Percentiles rank a stretch among this genome's conserved stretches.
phyloP scores from a whole-genome alignment of 306 rosid species.

The Lathyrus tuberosus region DNA sequence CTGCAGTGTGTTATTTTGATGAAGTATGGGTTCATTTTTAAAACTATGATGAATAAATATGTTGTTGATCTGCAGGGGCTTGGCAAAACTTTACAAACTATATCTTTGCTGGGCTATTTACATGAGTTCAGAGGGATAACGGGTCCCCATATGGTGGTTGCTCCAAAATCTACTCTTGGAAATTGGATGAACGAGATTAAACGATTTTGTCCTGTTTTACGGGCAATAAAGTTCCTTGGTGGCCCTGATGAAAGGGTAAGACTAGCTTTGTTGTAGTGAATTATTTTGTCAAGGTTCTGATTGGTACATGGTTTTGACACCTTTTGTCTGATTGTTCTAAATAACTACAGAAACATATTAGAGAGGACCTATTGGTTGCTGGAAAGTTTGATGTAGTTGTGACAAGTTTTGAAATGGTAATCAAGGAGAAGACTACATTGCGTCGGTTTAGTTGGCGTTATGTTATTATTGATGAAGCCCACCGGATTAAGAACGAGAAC shows the following conservation, averaged over 20 bases:
- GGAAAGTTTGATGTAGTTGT: constrained; percentile 96
- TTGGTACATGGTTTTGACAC: constrained; percentile 12
- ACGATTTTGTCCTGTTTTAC: constrained; percentile 87
- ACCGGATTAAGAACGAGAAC: constrained; percentile 95
- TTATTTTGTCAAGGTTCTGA: constrained; percentile 10
- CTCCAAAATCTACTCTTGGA: constrained; percentile 98
- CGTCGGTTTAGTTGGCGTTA: constrained; percentile 98
- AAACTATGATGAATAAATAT: constrained; percentile 8
- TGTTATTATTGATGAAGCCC: constrained; percentile 95
- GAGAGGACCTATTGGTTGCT: constrained; percentile 87
- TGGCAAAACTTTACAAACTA: constrained; percentile 96
- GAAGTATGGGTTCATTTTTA: constrained; percentile 12
- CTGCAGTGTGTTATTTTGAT: constrained; percentile 22
- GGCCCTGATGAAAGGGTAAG: constrained; percentile 95
- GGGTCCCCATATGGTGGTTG: constrained; percentile 99
- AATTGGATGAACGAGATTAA: constrained; percentile 99
- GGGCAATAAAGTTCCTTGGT: constrained; percentile 93
- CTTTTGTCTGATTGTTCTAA: constrained; percentile 8
- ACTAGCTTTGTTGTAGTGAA: constrained; percentile 23
- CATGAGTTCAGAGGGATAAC: constrained; percentile 92
- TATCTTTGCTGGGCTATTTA: constrained; percentile 89
- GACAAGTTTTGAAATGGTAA: constrained; percentile 99
- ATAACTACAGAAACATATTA: constrained; percentile 69
- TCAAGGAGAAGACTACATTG: constrained; percentile 82
- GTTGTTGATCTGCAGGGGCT: constrained; percentile 69